Evolutionary conservation across 345 rosid genomes (phyloP).

Genomic region (Trapa incisa): DNA sequence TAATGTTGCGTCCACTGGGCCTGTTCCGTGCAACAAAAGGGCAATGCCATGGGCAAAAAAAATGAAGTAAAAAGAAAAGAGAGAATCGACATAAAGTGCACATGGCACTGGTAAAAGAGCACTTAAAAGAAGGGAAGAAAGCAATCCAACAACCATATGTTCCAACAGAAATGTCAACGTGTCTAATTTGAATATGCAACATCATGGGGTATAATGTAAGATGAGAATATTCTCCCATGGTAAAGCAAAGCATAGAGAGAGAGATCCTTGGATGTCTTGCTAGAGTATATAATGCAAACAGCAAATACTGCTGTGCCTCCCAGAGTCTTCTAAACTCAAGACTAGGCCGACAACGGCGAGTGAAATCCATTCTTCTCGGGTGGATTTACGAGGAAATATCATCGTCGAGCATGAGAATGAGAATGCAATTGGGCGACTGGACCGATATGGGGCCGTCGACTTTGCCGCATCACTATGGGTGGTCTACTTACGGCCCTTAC

Average conservation of each 20-base stretch:
- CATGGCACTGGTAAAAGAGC: background rate
- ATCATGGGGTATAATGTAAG: background rate
- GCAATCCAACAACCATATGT: background rate
- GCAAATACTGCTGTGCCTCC: too few relatives aligned
- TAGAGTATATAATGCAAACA: too few relatives aligned
- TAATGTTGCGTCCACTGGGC: too few relatives aligned
- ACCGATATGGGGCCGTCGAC: background rate
- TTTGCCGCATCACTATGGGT: background rate
- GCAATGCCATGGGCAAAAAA: background rate
- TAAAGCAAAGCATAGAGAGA: too few relatives aligned
- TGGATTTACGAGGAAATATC: background rate
- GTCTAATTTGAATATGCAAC: too few relatives aligned
- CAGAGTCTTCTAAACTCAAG: too few relatives aligned
- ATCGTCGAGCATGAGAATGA: background rate
- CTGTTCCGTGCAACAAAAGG: background rate
- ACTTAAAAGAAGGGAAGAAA: background rate
- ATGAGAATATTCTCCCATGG: background rate
- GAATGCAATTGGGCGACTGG: background rate
- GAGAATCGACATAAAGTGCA: background rate
- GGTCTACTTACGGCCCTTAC: conserved; percentile 1
- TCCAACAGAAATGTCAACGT: background rate
- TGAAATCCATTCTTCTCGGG: too few relatives aligned
- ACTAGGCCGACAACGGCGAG: too few relatives aligned
- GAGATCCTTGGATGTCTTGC: too few relatives aligned
- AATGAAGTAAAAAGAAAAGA: background rate